These are phyloP conservation scores for Pichia sp. DNA, from an alignment of 1,139 yeast species.

Conservation along the genomic window DNA sequence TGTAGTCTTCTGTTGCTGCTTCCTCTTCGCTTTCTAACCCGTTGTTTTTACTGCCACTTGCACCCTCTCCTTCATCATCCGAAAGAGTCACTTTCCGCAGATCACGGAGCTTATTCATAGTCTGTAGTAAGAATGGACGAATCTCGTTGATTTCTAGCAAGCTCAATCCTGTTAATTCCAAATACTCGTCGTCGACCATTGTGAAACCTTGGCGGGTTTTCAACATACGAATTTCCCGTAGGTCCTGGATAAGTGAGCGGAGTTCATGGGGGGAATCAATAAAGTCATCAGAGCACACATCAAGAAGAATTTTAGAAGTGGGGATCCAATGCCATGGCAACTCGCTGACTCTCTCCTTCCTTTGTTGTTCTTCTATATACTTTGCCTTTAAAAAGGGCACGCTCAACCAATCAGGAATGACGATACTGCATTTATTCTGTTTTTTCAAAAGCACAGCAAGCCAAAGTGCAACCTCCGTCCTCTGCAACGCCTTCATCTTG, in stretches of 20 bases:
- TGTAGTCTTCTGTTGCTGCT: background rate
- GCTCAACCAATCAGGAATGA: constrained; percentile 86
- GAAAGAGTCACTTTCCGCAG: constrained; percentile 23
- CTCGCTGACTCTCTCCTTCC: constrained; percentile 57
- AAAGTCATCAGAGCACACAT: constrained; percentile 71
- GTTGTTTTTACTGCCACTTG: background rate
- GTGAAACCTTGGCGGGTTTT: constrained; percentile 77
- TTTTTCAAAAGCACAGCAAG: constrained; percentile 75
- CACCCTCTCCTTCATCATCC: constrained; percentile 17
- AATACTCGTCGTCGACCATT: constrained; percentile 76
- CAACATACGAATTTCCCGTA: constrained; percentile 76
- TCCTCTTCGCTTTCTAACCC: constrained; percentile 3
- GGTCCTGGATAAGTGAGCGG: constrained; percentile 70
- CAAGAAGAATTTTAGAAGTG: constrained; percentile 61
- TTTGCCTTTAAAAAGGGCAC: constrained; percentile 50
- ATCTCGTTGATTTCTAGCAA: constrained; percentile 82
- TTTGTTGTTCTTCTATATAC: constrained; percentile 64
- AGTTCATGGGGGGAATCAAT: constrained; percentile 61
- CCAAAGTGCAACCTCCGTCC: constrained; percentile 81
- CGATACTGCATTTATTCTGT: constrained; percentile 80
- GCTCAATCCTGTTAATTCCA: constrained; percentile 80
- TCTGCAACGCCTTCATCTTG: constrained; percentile 50
- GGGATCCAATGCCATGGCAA: constrained; percentile 92
- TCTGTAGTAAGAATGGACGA: constrained; percentile 71
- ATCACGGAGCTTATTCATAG: constrained; percentile 66